Conservation (phyloP, 306 rosid genomes). For the Prunus persica region DNA sequence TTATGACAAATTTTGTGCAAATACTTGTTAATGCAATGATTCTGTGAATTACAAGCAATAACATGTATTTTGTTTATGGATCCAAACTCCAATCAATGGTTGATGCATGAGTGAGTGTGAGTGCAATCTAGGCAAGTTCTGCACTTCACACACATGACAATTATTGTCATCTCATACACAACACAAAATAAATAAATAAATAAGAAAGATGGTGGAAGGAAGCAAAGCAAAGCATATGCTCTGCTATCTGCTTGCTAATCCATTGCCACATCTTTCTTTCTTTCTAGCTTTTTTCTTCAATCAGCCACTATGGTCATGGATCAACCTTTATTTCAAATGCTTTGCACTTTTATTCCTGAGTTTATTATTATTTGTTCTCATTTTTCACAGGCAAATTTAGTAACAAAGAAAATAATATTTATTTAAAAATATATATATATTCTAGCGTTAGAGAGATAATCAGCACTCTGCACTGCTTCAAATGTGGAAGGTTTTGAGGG, state of each 20-base stretch:
- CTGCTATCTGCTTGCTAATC: neutral
- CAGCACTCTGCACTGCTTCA: neutral
- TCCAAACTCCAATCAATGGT: neutral
- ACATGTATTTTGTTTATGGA: neutral
- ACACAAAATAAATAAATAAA: neutral
- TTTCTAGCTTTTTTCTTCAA: neutral
- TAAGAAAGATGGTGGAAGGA: neutral
- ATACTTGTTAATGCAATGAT: neutral
- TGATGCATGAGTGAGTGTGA: neutral
- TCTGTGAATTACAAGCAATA: neutral
- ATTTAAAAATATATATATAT: neutral
- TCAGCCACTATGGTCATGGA: neutral
- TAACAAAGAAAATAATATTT: neutral
- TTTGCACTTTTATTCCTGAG: neutral
- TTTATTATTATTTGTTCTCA: neutral
- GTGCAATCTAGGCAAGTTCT: neutral
- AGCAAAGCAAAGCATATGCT: neutral
- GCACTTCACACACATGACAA: neutral
- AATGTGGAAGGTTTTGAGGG: neutral
- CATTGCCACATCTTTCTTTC: neutral
- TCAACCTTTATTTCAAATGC: neutral
- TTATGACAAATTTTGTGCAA: no score
- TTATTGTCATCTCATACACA: neutral
- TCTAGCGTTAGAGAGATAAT: neutral
- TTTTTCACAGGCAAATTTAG: neutral